Evolutionary conservation across 1,139 yeast genomes (phyloP).

Genomic region (Wickerhamiella infanticola): DNA sequence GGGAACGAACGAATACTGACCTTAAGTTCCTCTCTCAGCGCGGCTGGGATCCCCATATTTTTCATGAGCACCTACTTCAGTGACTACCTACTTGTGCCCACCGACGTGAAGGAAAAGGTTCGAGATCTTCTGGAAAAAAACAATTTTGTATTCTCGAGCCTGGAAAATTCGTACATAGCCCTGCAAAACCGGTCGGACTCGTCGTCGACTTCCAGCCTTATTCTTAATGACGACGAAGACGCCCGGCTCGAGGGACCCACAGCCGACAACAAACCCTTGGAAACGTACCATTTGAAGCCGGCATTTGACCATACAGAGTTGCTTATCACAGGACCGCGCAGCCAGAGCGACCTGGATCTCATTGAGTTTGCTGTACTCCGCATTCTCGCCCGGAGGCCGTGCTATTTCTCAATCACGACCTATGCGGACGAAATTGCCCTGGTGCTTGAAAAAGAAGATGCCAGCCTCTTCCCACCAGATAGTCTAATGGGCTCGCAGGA

Average conservation of each 20-base stretch:
- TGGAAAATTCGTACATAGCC: conserved; percentile 18
- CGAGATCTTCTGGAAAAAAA: conserved; percentile 30
- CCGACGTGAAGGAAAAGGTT: conserved; percentile 31
- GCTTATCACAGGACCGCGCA: conserved; percentile 47
- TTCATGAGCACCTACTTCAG: conserved; percentile 52
- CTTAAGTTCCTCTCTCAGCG: conserved; percentile 44
- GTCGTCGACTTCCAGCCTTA: neutral
- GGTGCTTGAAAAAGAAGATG: conserved; percentile 30
- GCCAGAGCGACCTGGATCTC: conserved; percentile 28
- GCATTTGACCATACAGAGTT: conserved; percentile 28
- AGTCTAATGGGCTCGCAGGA: conserved; percentile 41
- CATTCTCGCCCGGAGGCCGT: conserved; percentile 25
- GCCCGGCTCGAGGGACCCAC: neutral
- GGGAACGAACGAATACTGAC: conserved; percentile 38
- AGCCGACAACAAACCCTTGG: neutral
- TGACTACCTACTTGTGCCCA: conserved; percentile 51
- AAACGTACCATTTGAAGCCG: neutral
- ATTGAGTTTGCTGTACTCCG: conserved; percentile 17
- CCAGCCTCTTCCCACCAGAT: conserved; percentile 21
- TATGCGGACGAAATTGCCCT: conserved; percentile 40
- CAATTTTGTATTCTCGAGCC: conserved; percentile 33
- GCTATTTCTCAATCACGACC: conserved; percentile 46
- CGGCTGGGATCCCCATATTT: conserved; percentile 42
- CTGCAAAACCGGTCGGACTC: neutral
- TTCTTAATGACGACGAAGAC: neutral